Base-by-base conservation (phyloP, 1,139 yeast species). In the Lodderomyces beijingensis region DNA sequence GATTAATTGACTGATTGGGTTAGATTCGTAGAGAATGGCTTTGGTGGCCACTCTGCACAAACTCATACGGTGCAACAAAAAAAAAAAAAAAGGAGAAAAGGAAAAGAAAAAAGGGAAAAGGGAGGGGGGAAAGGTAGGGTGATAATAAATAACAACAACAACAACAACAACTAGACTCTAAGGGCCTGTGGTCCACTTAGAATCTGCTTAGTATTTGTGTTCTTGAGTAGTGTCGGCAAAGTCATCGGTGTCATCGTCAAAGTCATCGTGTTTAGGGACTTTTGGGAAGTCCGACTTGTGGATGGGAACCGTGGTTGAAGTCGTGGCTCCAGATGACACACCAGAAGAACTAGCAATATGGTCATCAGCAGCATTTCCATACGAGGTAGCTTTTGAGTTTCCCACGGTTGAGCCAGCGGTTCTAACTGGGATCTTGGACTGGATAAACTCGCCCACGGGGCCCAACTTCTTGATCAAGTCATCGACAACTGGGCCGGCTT, bases 401-500 rank as follows among this genome's bases (percentile, higher is more conserved):
- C 81, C 77, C 44, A 83, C 81, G 35, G 84, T 77, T 33, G 83
- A 65, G 35, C 86, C 80, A 33, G 85, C 85, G 45, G 86, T 78
- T 75, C 86, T 78, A 42, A 76, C 73, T 37, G 84, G 82, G 50
- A 78, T 57, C 55, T 75, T 71, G 37, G 77, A 70, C 51, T 74
- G 61, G 49, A 80, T 60, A 47, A 74, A 75, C 27, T 69, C 51
- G 33, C 79, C 76, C 37, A 79, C 74, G 38, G 89, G 91, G 31
- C 84, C 84, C 38, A 78, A 57, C 57, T 75, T 76, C 47, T 70
- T 64, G 49, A 74, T 68, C 43, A 74, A 66, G 35, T 49, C 49
- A 28, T 65, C 62, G 38, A 67, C 38, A 46, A 61, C 62, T 36
- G 74, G 74, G 43, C 62, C 61, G 40, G 77, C 74, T 58, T 79